Base-by-base conservation (phyloP, 352 stramenopile species). In the Aphanomyces euteiches region DNA sequence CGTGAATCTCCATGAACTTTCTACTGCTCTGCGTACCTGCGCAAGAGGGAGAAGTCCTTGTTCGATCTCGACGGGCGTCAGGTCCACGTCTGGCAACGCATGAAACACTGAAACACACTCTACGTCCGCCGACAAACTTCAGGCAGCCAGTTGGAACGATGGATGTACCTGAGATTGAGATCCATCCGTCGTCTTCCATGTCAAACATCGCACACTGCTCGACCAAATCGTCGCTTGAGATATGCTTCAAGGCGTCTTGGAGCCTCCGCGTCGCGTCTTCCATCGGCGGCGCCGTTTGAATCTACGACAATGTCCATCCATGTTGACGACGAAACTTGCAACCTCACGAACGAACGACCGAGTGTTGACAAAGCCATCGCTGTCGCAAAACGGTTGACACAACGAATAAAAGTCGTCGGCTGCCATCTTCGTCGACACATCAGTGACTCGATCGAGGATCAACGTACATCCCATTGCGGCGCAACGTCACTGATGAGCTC, bases 151-250 rank as follows among this genome's bases (percentile, higher is more conserved):
- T 15, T 53, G 1, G 45, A 53, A 1, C 13, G 45, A 53, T n/a
- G n/a, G 13, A 19, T 34, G 8, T 34, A 58, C 50, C 50, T 12
- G n/a, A 38, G 8, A 58, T 12, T 2, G 37, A 34, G n/a, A 58
- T 58, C 50, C 50, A 58, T 34, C 50, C 50, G 50, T 58, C 50
- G 50, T 58, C 50, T 19, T 58, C 50, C 50, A 58, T 58, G 50
- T 58, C 50, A 19, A 58, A 58, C 50, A 58, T 58, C n/a, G 50
- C 50, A 34, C 50, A 58, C 37, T 58, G 50, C n/a, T n/a, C 37
- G 28, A 38, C 50, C 50, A 58, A 58, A 1, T 58, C 50, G 8
- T 58, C 8, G 7, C n/a, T 34, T 21, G 50, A 19, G 13, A 58
- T 10, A 34, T 58, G 50, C 50, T 58, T n/a, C 50, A 58, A 58